Evolutionary conservation across 108 stramenopile species (phyloP).

Genomic region (Pinguiococcus pyrenoidosus): DNA sequence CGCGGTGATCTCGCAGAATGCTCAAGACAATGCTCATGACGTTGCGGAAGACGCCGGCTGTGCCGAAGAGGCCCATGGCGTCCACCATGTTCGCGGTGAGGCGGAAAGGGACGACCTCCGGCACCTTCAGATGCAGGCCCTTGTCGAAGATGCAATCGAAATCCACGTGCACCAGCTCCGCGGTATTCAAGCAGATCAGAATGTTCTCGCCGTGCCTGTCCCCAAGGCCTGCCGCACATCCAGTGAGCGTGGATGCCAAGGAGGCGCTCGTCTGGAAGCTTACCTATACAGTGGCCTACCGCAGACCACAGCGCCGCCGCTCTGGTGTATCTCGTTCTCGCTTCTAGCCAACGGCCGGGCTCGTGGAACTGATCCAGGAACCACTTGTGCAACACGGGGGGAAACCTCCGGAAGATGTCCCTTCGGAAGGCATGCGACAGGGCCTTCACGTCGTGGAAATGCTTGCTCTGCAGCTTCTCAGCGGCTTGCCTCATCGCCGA

Average conservation of each 20-base stretch:
- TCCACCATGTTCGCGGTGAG: constrained; percentile 96
- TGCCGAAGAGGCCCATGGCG: constrained; percentile 74
- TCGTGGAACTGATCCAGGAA: constrained; percentile 79
- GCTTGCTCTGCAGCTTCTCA: constrained; percentile 38
- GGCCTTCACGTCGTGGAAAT: constrained; percentile 20
- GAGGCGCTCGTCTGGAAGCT: too few species aligned
- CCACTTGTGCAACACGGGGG: constrained; percentile 87
- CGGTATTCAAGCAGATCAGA: constrained; percentile 78
- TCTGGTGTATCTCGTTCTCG: constrained; percentile 57
- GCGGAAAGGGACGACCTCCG: constrained; percentile 97
- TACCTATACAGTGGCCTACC: constrained; percentile 86
- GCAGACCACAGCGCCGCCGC: constrained; percentile 75
- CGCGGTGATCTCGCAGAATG: constrained; percentile 71
- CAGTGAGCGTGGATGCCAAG: constrained; percentile 26
- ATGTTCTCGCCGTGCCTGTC: constrained; percentile 98
- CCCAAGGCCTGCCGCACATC: too few species aligned
- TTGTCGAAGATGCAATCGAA: constrained; percentile 95
- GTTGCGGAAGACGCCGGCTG: constrained; percentile 70
- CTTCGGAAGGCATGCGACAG: constrained; percentile 38
- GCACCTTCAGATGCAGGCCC: constrained; percentile 64
- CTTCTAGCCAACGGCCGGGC: constrained; percentile 92
- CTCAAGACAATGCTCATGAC: constrained; percentile 61
- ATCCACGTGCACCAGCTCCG: constrained; percentile 94
- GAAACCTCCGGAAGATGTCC: constrained; percentile 45
- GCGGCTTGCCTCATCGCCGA: constrained; percentile 41